Evolutionary conservation across 2,329 filamentous ascomycete species (phyloP).

Genomic region (Fusarium pseudonygamai): DNA sequence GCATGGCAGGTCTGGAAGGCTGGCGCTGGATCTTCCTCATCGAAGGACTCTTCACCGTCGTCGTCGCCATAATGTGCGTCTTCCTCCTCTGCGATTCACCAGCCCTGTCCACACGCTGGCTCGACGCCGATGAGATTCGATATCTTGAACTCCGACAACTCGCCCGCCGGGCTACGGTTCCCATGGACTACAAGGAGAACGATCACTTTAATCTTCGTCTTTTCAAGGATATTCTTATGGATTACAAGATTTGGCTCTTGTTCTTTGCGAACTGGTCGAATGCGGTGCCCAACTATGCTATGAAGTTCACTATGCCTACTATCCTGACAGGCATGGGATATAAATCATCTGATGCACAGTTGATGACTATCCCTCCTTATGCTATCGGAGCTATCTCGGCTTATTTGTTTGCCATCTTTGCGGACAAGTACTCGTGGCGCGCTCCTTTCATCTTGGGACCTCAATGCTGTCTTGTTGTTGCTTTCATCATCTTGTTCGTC

Average conservation of each 20-base stretch:
- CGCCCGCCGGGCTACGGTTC: neutral
- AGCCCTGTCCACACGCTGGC: slow-evolving; percentile 7
- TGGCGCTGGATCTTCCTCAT: slow-evolving; percentile 29
- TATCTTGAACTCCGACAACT: slow-evolving; percentile 15
- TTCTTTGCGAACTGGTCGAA: slow-evolving; percentile 56
- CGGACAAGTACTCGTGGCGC: slow-evolving; percentile 16
- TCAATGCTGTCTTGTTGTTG: slow-evolving; percentile 7
- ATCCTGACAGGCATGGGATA: slow-evolving; percentile 55
- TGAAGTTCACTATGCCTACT: slow-evolving; percentile 50
- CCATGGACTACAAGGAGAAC: slow-evolving; percentile 11
- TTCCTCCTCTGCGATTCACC: slow-evolving; percentile 11
- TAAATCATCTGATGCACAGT: slow-evolving; percentile 44
- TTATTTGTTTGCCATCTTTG: slow-evolving; percentile 14
- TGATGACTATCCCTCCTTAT: slow-evolving; percentile 35
- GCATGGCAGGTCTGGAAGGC: slow-evolving; percentile 12
- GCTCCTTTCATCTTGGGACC: slow-evolving; percentile 12
- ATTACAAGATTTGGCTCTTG: slow-evolving; percentile 58
- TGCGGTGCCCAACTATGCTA: slow-evolving; percentile 48
- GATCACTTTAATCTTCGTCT: slow-evolving; percentile 6
- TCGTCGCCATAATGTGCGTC: slow-evolving; percentile 12
- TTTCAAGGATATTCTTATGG: slow-evolving; percentile 53
- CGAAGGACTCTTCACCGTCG: slow-evolving; percentile 13
- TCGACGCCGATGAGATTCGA: slow-evolving; percentile 10
- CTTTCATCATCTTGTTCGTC: slow-evolving; percentile 12
- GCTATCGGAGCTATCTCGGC: slow-evolving; percentile 17